phyloP scores from a whole-genome alignment of 139 green algal genomes.

The Klebsormidium nitens region DNA sequence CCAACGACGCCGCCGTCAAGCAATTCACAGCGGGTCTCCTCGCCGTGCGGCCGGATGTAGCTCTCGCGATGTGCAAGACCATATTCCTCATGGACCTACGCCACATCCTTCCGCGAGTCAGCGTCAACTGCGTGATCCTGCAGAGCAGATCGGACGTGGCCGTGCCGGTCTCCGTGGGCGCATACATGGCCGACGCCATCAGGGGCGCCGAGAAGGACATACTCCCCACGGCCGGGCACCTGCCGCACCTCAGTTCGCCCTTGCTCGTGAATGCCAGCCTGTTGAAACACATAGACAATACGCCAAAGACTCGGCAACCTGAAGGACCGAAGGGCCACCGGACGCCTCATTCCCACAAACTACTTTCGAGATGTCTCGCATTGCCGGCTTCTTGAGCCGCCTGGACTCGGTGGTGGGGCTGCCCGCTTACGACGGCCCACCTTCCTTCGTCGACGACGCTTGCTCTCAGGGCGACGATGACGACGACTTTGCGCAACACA shows the following conservation, averaged over 20 bases:
- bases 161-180: constrained; percentile 13
- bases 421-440: too few relatives aligned
- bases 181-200: constrained; percentile 22
- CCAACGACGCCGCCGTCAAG: constrained; percentile 3
- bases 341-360: too few relatives aligned
- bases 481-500: too few relatives aligned
- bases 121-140: constrained; percentile 12
- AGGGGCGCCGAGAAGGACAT: constrained; percentile 1
- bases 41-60: constrained; percentile 21
- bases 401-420: too few relatives aligned
- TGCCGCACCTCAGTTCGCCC: constrained; percentile 20
- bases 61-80: constrained; percentile 21
- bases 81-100: constrained; percentile 19
- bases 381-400: too few relatives aligned
- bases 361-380: too few relatives aligned
- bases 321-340: too few relatives aligned
- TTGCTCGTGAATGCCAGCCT: constrained; percentile 9
- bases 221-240: constrained; percentile 8
- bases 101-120: constrained; percentile 16
- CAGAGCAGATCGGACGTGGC: constrained; percentile 2
- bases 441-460: too few relatives aligned
- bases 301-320: too few relatives aligned
- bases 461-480: too few relatives aligned
- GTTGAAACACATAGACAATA: constrained; percentile 7
- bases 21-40: constrained; percentile 23